Base-by-base conservation (phyloP, 2,329 filamentous ascomycete species). In the Thelonectria olida region DNA sequence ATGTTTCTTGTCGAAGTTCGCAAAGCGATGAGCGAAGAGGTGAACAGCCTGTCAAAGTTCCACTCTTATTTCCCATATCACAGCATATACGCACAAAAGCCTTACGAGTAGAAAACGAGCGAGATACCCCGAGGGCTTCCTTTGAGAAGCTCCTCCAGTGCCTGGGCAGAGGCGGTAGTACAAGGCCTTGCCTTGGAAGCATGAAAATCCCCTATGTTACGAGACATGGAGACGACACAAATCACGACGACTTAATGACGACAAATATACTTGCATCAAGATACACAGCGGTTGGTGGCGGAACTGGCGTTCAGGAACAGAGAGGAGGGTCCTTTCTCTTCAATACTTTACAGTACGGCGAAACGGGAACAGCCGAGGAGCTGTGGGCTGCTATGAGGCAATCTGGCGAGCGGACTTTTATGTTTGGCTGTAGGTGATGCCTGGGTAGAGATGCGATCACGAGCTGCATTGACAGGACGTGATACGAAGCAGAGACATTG, bases 1-100 rank as follows among this genome's bases (percentile, higher is more conserved):
- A 78, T 81, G 71, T 80, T 81, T 34, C 74, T 82, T 5, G 66
- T 82, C 25, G 74, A 79, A 10, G 79, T 82, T 7, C 74, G 80
- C 28, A 79, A 77, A 65, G 65, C 75, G 9, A 58, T 81, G n/a
- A 75, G 70, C 42, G 74, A 76, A 19, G 73, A 75, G 19, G 68
- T 66, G 8, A 72, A 76, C 19, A 73, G 73, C 4, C n/a, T 78
- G 19, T 75, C 76, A 0, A 69, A 64, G 45, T 75, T 70, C 13
- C 80, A 81, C 57, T 68, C 76, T 12, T 82, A 81, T 61, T 76
- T 80, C 42, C 76, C 78, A 1, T 80, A 78, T 44, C 72, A 79
- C 49, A 76, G 73, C 36, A 73, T 81, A 3, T 75, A 74, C 54
- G 80, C 72, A 8, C 72, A 72, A 36, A 82, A 81, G 55, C 80